Evolutionary conservation across 768 basidiomycete species (phyloP), one percentile per base, ranked within the genome.

Genomic region (Jaapia argillacea): DNA sequence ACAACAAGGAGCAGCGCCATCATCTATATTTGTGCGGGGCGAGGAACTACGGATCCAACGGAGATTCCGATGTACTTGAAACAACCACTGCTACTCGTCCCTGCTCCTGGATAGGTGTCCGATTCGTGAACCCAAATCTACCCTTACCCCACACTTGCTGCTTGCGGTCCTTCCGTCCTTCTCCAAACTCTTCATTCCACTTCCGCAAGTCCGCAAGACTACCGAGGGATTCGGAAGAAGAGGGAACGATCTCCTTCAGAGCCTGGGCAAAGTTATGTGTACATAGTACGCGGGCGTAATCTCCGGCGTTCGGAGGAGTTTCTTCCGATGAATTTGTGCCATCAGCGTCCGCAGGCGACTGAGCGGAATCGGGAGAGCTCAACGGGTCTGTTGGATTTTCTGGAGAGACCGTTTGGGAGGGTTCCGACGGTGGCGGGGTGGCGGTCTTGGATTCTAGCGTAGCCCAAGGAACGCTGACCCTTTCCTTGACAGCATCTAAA

Each of bases 131-230:
- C 16, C 92, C 92, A 59, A 97, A 97, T 38, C 74, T 72, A 45
- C 80, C 88, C 54, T 83, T 88, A 21, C 92, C 93, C 77, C 92
- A 91, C 25, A 84, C 81, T 53, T 81, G 78, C 53, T 74, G 74
- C 54, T 71, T 80, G 42, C 72, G 75, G 13, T 81, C 75, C 49
- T 68, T 74, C 14, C 75, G 65, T 4, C 89, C 90, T 59, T 94
- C 91, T 21, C 93, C 92, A 60, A 91, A 93, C 58, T 93, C 86
- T 38, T 92, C 85, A 48, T 94, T 92, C 89, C 89, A 93, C 63
- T 82, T 85, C 36, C 82, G 74, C 36, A 91, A 65, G 45, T 85
- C 84, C 1, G 79, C 65, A 25, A 89, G 74, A 40, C 75, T 84
- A 39, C 85, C 85, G 2, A 86, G 64, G 10, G 76, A 69, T 61